A percentile compares a stretch with the other conserved stretches of the same genome.
Evolutionary conservation across 305 asterid genomes (phyloP).

Genomic region (Striga hermonthica): DNA sequence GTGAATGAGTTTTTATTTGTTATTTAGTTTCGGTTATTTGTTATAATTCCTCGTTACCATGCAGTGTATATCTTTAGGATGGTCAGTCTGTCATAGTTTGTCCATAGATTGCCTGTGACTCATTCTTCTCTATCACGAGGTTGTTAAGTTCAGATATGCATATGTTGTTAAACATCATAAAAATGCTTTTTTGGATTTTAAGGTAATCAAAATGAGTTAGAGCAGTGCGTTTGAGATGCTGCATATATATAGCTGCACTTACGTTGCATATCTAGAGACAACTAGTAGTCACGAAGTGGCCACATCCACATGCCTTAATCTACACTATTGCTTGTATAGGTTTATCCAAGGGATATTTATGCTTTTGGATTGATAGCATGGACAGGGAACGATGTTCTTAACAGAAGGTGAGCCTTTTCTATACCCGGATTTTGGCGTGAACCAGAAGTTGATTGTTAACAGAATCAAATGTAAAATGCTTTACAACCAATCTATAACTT

Average conservation of each 20-base stretch:
- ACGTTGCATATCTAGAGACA: constrained; percentile 4
- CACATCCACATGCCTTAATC: neutral
- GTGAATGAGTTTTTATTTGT: neutral
- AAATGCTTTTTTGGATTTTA: constrained; percentile 2
- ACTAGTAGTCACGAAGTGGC: neutral
- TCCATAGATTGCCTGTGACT: constrained; percentile 11
- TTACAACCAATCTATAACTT: neutral
- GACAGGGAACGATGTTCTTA: constrained; percentile 94
- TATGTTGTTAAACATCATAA: too few species aligned
- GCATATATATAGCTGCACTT: neutral
- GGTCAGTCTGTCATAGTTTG: constrained; percentile 18
- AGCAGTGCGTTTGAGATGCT: constrained; percentile 8
- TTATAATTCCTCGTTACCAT: constrained; percentile 18
- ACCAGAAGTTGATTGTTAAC: constrained; percentile 1
- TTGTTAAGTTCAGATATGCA: neutral
- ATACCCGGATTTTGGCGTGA: neutral
- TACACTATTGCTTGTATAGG: constrained; percentile 43
- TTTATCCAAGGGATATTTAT: constrained; percentile 84
- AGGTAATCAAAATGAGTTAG: constrained; percentile 3
- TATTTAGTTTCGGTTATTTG: constrained; percentile 7
- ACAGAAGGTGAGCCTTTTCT: constrained; percentile 63
- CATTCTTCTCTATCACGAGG: neutral
- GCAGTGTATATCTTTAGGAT: constrained; percentile 11
- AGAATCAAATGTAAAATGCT: constrained; percentile 14
- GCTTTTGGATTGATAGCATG: constrained; percentile 95